These are phyloP conservation scores for Grigorovia yakushimaensis DNA, from an alignment of 805 yeast genomes.

Conservation along the genomic window DNA sequence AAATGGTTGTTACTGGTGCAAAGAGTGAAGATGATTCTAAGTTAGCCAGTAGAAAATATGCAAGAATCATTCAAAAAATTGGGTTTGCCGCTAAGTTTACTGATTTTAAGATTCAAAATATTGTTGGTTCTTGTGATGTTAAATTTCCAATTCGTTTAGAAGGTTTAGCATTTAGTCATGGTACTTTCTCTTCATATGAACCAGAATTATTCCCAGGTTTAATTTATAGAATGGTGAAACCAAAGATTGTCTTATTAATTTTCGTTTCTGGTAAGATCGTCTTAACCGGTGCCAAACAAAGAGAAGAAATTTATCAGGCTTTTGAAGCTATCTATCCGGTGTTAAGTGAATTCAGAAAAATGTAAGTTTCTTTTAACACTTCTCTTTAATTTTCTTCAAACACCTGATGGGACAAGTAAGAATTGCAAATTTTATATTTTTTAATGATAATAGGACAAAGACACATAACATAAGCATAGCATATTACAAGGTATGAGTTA, in stretches of 20 bases:
- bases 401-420: too few species aligned
- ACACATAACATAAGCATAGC: too few species aligned
- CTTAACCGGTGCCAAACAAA: conserved; percentile 95
- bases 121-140: conserved; percentile 97
- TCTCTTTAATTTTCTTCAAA: background rate
- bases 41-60: conserved; percentile 93
- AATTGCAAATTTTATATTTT: too few species aligned
- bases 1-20: conserved; percentile 99
- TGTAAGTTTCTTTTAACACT: conserved; percentile 15
- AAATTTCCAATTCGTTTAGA: conserved; percentile 95
- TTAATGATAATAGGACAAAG: too few species aligned
- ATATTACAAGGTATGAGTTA: too few species aligned
- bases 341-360: conserved; percentile 90
- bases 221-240: conserved; percentile 98
- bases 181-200: conserved; percentile 96
- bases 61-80: conserved; percentile 93
- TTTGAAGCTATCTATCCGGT: conserved; percentile 98
- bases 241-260: conserved; percentile 89
- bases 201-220: conserved; percentile 97
- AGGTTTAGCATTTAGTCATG: conserved; percentile 96
- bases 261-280: conserved; percentile 97
- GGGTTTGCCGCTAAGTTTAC: conserved; percentile 98
- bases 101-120: conserved; percentile 95
- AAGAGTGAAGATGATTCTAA: conserved; percentile 98
- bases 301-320: conserved; percentile 97